These are phyloP conservation scores for Boechera retrofracta DNA, from an alignment of 345 rosid species.

Conservation along the genomic window DNA sequence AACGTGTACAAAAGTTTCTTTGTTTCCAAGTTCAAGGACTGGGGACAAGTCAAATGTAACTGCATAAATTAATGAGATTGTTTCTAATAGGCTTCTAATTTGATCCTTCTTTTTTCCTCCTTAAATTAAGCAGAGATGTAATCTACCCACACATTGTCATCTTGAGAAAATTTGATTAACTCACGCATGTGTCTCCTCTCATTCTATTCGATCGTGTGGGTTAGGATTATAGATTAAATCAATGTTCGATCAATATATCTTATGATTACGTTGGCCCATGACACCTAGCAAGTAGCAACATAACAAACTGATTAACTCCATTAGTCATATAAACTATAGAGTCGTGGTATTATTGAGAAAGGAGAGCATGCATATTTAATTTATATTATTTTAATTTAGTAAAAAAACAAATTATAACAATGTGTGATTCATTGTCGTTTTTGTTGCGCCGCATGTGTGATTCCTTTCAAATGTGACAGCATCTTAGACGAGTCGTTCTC, in stretches of 20 bases:
- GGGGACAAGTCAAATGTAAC: slow-evolving; percentile 26
- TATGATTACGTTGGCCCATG: background rate
- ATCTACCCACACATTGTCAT: too few relatives aligned
- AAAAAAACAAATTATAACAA: slow-evolving; percentile 2
- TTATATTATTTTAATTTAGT: background rate
- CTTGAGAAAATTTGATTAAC: too few relatives aligned
- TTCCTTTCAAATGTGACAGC: slow-evolving; percentile 37
- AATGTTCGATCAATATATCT: background rate
- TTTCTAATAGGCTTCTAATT: slow-evolving; percentile 2
- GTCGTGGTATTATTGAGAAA: background rate
- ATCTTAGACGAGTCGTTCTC: slow-evolving; percentile 27
- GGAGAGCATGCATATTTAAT: slow-evolving; percentile 3
- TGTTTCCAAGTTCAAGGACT: slow-evolving; percentile 19
- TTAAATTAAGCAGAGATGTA: too few relatives aligned
- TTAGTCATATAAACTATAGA: background rate
- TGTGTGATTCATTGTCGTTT: slow-evolving; percentile 32
- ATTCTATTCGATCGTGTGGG: background rate
- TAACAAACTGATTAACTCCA: background rate
- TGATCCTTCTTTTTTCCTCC: too few relatives aligned
- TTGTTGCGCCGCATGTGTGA: slow-evolving; percentile 31
- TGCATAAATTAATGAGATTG: slow-evolving; percentile 1
- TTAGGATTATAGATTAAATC: background rate
- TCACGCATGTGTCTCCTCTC: background rate
- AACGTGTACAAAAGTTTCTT: slow-evolving; percentile 37
- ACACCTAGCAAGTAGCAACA: slow-evolving; percentile 11